Evolutionary conservation across 2,329 filamentous ascomycete genomes (phyloP).

Genomic region (Pseudogymnoascus sp.): DNA sequence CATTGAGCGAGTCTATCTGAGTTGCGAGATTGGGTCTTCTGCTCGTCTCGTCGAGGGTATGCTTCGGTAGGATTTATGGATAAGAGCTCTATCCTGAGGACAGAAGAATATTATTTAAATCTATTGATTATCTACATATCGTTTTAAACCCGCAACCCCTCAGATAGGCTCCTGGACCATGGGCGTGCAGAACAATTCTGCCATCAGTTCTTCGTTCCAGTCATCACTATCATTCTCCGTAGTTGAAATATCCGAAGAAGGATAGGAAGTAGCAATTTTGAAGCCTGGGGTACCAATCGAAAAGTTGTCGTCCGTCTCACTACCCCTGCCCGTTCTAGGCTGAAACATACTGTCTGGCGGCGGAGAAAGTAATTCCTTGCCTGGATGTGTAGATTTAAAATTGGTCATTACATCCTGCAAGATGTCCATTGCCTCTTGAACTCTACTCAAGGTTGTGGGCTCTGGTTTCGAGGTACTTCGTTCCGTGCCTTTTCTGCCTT

Average conservation of each 20-base stretch:
- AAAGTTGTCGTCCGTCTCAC: not conserved
- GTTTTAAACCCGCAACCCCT: not conserved
- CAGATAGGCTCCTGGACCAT: not conserved
- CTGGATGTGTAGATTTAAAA: not conserved
- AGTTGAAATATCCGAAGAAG: not conserved
- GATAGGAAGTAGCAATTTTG: not conserved
- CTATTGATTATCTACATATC: not conserved
- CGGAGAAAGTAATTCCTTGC: not conserved
- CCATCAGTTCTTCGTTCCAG: not conserved
- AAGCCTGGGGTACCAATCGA: not conserved
- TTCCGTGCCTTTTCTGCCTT: not conserved
- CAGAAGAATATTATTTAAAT: not conserved
- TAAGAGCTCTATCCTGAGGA: not conserved
- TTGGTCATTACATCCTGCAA: not conserved
- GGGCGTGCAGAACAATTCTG: not conserved
- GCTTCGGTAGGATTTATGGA: not conserved
- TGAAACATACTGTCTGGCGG: not conserved
- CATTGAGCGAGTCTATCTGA: not conserved
- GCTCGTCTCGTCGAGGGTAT: not conserved
- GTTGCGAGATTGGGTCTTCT: not conserved
- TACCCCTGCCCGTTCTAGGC: not conserved
- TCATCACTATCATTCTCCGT: not conserved
- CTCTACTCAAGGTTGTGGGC: not conserved
- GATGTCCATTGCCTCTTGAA: not conserved
- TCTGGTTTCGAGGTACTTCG: not conserved